Base-by-base conservation (phyloP, 179 eudicot species). In the Sideroxylon spinosum region DNA sequence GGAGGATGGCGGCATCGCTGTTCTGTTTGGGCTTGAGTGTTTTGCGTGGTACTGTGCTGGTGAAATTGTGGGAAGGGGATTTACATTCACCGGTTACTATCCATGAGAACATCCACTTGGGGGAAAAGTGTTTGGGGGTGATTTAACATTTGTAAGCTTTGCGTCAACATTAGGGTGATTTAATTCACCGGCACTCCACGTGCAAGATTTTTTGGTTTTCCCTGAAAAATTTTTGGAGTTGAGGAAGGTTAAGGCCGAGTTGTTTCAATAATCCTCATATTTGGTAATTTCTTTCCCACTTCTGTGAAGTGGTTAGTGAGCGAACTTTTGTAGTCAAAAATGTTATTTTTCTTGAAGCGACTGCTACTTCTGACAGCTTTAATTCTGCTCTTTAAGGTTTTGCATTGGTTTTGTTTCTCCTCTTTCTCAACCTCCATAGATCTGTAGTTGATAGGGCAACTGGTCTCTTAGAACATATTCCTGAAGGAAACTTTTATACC, bases 1-100 rank as follows among this genome's bases (percentile, higher is more conserved):
- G 12, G 88, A 83, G 77, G 82, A 87, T 80, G 87, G 76, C 73
- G 85, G 86, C 25, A 83, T 84, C 44, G 90, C 88, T 16, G 84
- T 84, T 23, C 32, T 87, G 46, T 87, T 87, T 70, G 90, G 90
- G 17, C 10, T 85, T 19, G 90, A 87, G 69, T 85, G 88, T 79
- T 87, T 79, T 64, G 87, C 88, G 22, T 87, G 88, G 88, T 87
- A 37, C 78, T 87, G 90, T 76, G 88, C 79, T 2, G 90, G 88
- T 68, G 90, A 87, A 84, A 85, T 87, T 81, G 85, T 82, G 9
- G 90, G 90, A 57, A 85, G 90, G 75, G 90, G 90, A 52, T 85
- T 87, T 71, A 87, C 90, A 55, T 65, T 87, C 77, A 87, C 90
- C 20, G 90, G 88, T 63, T 87, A 87, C 78, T 85, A 85, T 77